Conservation (phyloP, 2,329 filamentous ascomycete species). For the Pseudohalonectria lignicola region DNA sequence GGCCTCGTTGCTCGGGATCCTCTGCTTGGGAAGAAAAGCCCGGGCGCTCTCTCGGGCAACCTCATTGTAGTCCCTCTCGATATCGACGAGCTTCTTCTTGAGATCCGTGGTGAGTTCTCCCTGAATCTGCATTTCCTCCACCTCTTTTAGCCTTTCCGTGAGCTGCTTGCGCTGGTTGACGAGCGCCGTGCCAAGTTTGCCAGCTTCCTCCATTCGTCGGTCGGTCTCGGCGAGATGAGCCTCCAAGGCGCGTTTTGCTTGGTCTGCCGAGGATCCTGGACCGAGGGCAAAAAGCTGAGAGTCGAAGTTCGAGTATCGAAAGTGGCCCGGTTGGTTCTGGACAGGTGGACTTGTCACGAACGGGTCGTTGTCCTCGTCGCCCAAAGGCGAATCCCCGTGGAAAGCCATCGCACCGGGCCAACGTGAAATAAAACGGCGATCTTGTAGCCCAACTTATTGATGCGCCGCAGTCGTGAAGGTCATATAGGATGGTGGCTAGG, state of each 20-base stretch:
- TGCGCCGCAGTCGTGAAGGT: no score
- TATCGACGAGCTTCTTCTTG: slow-evolving; percentile 68
- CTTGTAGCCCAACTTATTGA: no score
- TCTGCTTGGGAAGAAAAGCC: slow-evolving; percentile 77
- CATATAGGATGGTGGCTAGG: no score
- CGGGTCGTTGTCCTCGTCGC: slow-evolving; percentile 40
- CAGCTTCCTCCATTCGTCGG: slow-evolving; percentile 81
- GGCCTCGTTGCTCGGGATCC: slow-evolving; percentile 60
- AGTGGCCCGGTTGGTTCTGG: slow-evolving; percentile 28
- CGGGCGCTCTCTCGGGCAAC: slow-evolving; percentile 82
- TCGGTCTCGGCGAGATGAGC: slow-evolving; percentile 90
- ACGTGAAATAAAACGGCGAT: no score
- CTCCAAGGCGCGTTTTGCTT: slow-evolving; percentile 80
- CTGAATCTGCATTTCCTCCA: slow-evolving; percentile 67
- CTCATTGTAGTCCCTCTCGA: slow-evolving; percentile 93
- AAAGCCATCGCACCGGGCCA: no score
- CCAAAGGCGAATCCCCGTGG: no score
- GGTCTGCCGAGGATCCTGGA: slow-evolving; percentile 66
- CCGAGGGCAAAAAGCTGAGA: slow-evolving; percentile 68
- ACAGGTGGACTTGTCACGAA: slow-evolving; percentile 40
- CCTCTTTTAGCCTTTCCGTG: slow-evolving; percentile 69
- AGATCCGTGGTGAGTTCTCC: slow-evolving; percentile 74
- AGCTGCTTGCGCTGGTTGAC: slow-evolving; percentile 81
- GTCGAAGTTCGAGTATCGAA: slow-evolving; percentile 78
- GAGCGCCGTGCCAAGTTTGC: slow-evolving; percentile 76